Base-by-base conservation (phyloP, 306 rosid species). In the Benincasa hispida region DNA sequence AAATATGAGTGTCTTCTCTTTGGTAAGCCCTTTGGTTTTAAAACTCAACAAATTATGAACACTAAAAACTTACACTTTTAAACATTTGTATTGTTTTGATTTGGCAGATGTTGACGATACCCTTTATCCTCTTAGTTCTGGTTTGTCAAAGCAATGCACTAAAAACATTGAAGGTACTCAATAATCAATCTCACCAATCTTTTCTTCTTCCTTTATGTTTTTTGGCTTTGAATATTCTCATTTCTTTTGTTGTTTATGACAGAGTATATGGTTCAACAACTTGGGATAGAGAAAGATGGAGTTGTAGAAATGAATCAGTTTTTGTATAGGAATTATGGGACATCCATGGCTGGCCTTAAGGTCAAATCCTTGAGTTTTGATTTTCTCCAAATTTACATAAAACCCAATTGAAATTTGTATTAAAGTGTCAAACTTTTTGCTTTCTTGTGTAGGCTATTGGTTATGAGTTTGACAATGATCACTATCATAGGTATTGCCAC, bases 301-400 rank as follows among this genome's bases (percentile, higher is more conserved):
- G 87, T 91, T 70, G 86, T 88, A 28, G 87, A 89, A 35, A 75
- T 90, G 75, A 80, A 86, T 79, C 0, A 47, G 67, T 56, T 86
- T 0, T 79, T 93, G 76, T 93, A 93, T 77, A 90, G 85, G 87
- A 79, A 78, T 45, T 91, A 93, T 65, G 98, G 97, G 56, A 91
- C 98, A n/a, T 89, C 96, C 22, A 69, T 93, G 97, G 98, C 98
- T 54, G 97, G 97, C 79, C 97, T 93, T 28, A 87, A 66, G 76
- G 27, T 56, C 12, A 8, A 63, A 39, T 66, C 28, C 1, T 76
- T 34, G 7, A 63, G 0, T 19, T 28, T 63, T 63, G 3, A 18
- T 34, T 66, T 12, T 39, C 0, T 66, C 0, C 1, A 39, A 9
- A 2, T 37, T 37, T 0, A 35, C 51, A 37, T 28, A 17, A 32